Percentiles rank a stretch among this genome's conserved stretches.
Conservation (phyloP, 768 basidiomycete species). For the Mycena galopus region DNA sequence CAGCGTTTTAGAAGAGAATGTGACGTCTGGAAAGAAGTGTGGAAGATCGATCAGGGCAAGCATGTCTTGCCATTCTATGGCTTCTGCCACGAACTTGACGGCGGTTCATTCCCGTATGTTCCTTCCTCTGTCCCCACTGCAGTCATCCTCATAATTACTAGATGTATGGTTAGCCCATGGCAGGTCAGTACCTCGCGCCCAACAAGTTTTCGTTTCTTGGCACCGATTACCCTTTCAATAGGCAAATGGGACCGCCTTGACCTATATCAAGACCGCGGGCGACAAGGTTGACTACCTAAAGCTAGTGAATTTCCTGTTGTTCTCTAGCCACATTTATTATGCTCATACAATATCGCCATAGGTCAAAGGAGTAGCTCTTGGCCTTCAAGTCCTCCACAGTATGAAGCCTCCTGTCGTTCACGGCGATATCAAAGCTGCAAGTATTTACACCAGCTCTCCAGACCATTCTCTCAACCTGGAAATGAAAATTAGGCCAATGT, state of each 20-base stretch:
- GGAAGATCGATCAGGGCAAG: constrained; percentile 63
- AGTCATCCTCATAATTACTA: too few species aligned
- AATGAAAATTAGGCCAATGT: constrained; percentile 57
- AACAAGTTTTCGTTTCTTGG: not conserved
- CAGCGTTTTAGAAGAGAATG: constrained; percentile 69
- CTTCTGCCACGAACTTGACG: constrained; percentile 65
- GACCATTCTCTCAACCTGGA: constrained; percentile 9
- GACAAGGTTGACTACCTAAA: constrained; percentile 53
- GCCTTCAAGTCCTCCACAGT: constrained; percentile 62
- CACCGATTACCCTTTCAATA: constrained; percentile 14
- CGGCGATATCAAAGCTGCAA: constrained; percentile 66
- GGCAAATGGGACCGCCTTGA: constrained; percentile 60
- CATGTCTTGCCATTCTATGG: constrained; percentile 72
- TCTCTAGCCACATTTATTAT: not conserved
- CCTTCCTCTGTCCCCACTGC: constrained; percentile 12
- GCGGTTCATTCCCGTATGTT: constrained; percentile 68
- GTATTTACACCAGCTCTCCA: constrained; percentile 31
- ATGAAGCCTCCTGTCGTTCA: constrained; percentile 67
- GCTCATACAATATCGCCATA: constrained; percentile 38
- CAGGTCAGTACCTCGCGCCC: constrained; percentile 42
- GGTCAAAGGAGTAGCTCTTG: constrained; percentile 61
- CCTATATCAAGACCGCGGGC: constrained; percentile 59
- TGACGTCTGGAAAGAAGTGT: constrained; percentile 66
- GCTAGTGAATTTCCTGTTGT: constrained; percentile 49
- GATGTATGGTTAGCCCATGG: constrained; percentile 73